phyloP scores from a whole-genome alignment of 139 green algal genomes.

The Chlorella sp. region DNA sequence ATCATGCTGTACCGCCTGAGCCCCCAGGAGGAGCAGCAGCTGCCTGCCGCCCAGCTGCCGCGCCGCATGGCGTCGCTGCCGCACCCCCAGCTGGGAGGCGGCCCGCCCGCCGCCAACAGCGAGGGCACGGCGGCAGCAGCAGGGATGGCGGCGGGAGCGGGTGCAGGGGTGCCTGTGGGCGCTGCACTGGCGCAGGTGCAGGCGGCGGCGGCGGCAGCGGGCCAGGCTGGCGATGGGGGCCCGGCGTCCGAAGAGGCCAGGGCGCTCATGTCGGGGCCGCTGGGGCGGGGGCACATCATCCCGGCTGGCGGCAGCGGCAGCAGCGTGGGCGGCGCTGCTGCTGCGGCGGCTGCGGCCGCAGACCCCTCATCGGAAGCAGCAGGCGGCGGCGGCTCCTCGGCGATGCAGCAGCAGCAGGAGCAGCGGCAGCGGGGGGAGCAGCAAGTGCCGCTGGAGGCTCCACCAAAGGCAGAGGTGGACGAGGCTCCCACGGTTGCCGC shows the following conservation, averaged over 20 bases:
- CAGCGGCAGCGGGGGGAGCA: not conserved
- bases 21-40: not conserved
- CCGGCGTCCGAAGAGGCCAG: not conserved
- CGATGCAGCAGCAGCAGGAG: not conserved
- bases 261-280: not conserved
- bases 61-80: constrained; percentile 27
- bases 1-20: constrained; percentile 82
- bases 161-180: not conserved
- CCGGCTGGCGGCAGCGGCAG: not conserved
- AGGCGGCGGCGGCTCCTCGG: not conserved
- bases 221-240: not conserved
- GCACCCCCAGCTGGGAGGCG: not conserved
- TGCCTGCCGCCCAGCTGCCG: not conserved
- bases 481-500: not conserved
- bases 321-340: not conserved
- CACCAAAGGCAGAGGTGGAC: not conserved
- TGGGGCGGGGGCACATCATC: not conserved
- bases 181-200: not conserved
- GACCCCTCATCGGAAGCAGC: not conserved
- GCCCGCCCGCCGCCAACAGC: not conserved
- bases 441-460: not conserved
- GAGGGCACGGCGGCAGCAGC: not conserved
- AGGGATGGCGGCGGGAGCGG: not conserved
- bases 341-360: not conserved
- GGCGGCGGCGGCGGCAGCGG: not conserved